Evolutionary conservation across 179 eudicot species (phyloP), one percentile per base, ranked within the genome.

Genomic region (Sideroxylon spinosum): DNA sequence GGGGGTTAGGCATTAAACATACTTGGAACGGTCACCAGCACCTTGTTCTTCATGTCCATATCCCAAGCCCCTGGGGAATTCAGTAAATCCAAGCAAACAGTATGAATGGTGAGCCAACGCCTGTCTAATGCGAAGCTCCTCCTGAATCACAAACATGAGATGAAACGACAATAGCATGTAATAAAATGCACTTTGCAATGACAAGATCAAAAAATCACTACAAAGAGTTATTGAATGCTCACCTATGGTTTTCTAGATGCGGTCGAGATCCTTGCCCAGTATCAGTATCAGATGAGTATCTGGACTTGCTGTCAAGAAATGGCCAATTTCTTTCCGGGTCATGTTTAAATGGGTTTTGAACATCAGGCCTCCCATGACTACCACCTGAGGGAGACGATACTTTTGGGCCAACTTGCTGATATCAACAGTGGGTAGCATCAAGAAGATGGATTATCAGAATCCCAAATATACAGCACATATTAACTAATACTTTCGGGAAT

Each of bases 51-150:
- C 83, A 69, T 52, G 14, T 78, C 82, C 81, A 68, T 57, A 25
- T 77, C 84, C 76, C 76, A 81, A 50, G 79, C 76, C 26, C 67
- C 86, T 29, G 91, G 89, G 37, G 91, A 80, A 77, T 80, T 77
- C 48, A 81, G 80, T 25, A 69, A 78, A 82, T 88, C 91, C 82
- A 84, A 79, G 49, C 90, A 88, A 14, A 88, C 89, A 32, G 85
- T 88, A 77, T 88, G 84, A 81, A 87, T 85, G 74, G 87, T 85
- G 80, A 80, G 69, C 91, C 91, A 88, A 73, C 86, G 88, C 63
- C 70, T 79, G 75, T 86, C 86, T 73, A 80, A 62, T 49, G 81
- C 84, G 66, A 79, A 83, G 82, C 87, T 88, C 82, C 82, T 81
- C 84, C 89, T 73, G 73, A 62, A 79, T 32, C 74, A 81, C 55